phyloP scores from a whole-genome alignment of 1,284 basidiomycete genomes.

The Ustilago vetiveriae region DNA sequence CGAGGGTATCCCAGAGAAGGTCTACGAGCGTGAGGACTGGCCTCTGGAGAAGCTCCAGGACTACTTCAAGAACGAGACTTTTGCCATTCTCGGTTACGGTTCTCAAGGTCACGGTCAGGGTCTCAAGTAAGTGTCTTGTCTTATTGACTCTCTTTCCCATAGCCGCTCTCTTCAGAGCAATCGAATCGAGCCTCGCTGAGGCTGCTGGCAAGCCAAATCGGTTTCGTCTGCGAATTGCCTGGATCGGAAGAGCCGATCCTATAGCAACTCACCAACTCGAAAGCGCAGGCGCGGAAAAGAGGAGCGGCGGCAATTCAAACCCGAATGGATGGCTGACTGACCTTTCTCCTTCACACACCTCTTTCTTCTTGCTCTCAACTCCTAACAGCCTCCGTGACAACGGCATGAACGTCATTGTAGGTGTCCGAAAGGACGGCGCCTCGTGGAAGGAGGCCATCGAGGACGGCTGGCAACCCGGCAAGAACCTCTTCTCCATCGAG shows the following conservation, averaged over 20 bases:
- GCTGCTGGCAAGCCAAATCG: not conserved
- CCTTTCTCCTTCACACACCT: not conserved
- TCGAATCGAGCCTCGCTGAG: too few relatives aligned
- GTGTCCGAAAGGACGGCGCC: conserved; percentile 95
- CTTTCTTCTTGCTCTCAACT: too few relatives aligned
- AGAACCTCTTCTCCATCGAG: conserved; percentile 98
- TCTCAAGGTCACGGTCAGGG: conserved; percentile 97
- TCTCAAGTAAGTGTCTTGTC: conserved; percentile 73
- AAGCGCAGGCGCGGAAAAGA: too few relatives aligned
- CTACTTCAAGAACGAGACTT: conserved; percentile 96
- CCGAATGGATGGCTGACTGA: conserved; percentile 11
- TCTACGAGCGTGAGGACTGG: conserved; percentile 99
- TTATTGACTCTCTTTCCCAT: not conserved
- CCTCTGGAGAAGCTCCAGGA: conserved; percentile 95
- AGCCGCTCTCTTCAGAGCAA: too few relatives aligned
- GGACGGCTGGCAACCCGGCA: conserved; percentile 98
- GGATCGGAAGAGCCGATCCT: not conserved
- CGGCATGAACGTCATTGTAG: conserved; percentile 97
- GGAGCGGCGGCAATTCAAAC: not conserved
- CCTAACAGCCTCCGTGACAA: conserved; percentile 83
- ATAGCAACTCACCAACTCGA: not conserved
- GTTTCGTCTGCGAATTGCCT: not conserved
- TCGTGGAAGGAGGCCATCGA: conserved; percentile 94
- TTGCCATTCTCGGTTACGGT: conserved; percentile 91
- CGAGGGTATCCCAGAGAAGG: conserved; percentile 82